Evolutionary conservation across 768 basidiomycete species (phyloP), one percentile per base, ranked within the genome.

Genomic region (Boletus vermiculosoides): DNA sequence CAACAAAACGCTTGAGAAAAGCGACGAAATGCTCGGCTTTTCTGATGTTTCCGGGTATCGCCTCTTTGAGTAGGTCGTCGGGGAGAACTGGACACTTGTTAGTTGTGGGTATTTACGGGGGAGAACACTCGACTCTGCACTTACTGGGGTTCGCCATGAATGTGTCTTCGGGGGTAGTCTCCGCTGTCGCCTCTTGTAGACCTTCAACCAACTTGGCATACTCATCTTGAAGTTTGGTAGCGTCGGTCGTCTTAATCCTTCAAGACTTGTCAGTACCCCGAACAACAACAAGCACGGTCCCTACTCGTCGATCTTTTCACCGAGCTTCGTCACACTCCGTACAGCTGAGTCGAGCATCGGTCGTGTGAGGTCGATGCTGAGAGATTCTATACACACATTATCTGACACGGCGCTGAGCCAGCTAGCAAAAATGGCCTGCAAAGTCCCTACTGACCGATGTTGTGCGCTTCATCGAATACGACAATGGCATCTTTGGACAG

Each of bases 1-100:
- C 97, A 25, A 99, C 94, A 67, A 99, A 97, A 52, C 97, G 86
- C 73, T 96, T 98, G 59, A 99, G 74, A 76, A 99, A 99, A 0
- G 97, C 96, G 16, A 98, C 93, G 65, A 99, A 99, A 74, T 99
- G 97, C 68, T 99, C 97, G 0, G 97, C 97, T 72, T 98, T 97
- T 45, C 97, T 83, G 57, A 99, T 99, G 66, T 99, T 99, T 12
- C 97, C 97, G 33, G 97, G 97, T 48, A 99, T 83, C 7, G 97
- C 96, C 75, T 99, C 97, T 51, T 87, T 88, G 46, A 99, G 78
- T 46, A 99, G 82, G 70, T 99, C 97, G 56, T 95, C 93, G 22
- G 97, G 96, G 2, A 99, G 78, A 31, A 92, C 94, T 94, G 59
- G 11, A n/a, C 53, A 49, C 16, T 34, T 20, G 54, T 57, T 36